Percentiles rank a stretch among this genome's conserved stretches.
These are phyloP conservation scores for Chaetomium olivaceum DNA, from an alignment of 2,329 filamentous ascomycete species.

Conservation along the genomic window DNA sequence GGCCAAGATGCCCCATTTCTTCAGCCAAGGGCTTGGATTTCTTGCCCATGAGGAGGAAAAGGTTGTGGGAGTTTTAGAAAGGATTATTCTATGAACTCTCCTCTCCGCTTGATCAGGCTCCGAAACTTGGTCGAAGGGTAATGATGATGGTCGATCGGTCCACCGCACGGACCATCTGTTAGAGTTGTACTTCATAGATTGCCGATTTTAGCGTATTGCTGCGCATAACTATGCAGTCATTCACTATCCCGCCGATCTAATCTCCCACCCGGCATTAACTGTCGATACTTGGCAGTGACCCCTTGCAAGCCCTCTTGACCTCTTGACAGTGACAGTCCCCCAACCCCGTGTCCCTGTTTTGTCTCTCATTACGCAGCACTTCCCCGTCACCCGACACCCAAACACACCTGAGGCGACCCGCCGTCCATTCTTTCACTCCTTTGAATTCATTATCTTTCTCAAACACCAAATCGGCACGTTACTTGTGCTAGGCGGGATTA, in stretches of 20 bases:
- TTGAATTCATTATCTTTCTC: not conserved
- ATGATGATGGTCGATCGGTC: slow-evolving; percentile 11
- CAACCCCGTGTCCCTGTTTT: slow-evolving; percentile 27
- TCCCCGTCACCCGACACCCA: slow-evolving; percentile 20
- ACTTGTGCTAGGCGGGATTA: slow-evolving; percentile 12
- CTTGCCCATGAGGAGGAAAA: not conserved
- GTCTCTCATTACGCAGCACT: slow-evolving; percentile 30
- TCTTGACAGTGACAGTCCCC: not conserved
- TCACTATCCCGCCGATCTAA: slow-evolving; percentile 25
- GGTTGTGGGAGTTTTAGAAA: not conserved
- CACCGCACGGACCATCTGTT: slow-evolving; percentile 7
- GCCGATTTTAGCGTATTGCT: too few relatives aligned
- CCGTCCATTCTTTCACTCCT: slow-evolving; percentile 19
- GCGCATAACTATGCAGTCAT: not conserved
- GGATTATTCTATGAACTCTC: slow-evolving; percentile 1
- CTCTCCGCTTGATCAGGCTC: slow-evolving; percentile 5
- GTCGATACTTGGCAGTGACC: slow-evolving; percentile 22
- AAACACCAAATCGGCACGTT: slow-evolving; percentile 11
- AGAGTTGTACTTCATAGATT: slow-evolving; percentile 14
- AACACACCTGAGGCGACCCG: slow-evolving; percentile 15
- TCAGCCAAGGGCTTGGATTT: slow-evolving; percentile 7
- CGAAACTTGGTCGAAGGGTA: not conserved
- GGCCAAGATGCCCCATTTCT: slow-evolving; percentile 11
- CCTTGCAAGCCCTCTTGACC: not conserved
- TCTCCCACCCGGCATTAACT: slow-evolving; percentile 31